Base-by-base conservation (phyloP, 2,329 filamentous ascomycete genomes). In the Apiospora hydei region DNA sequence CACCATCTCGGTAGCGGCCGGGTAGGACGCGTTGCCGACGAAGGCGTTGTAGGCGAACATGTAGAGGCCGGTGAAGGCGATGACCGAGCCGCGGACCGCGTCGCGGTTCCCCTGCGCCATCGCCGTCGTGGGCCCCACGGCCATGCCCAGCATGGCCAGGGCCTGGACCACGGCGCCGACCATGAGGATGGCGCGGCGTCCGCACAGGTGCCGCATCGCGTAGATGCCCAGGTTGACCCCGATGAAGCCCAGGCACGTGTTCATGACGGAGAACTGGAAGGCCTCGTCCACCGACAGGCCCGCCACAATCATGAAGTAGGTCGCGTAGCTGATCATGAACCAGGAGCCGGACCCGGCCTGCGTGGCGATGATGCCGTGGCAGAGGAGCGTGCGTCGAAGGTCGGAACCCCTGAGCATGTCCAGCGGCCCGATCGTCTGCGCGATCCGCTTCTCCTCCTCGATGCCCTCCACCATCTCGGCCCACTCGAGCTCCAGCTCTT, bases 261-360 rank as follows among this genome's bases (percentile, higher is more conserved):
- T 85, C 82, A 88, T 84, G 68, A 88, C 83, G 10, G 82, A 82
- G 76, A 83, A 88, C 66, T 84, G 81, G 77, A 88, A 88, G 0
- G 86, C 81, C 34, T 85, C 81, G 41, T 81, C 77, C 41, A 85
- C 81, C 5, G 76, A 74, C 43, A 83, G 74, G 1, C 84, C 84
- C 2, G 82, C 80, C 0, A 85, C 82, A 30, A 81, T 81, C 76
- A 85, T 80, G 76, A 85, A 88, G 76, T 87, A 88, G 3, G 86
- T 87, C 8, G 83, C 79, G 73, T 88, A 88, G 53, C 82, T 84
- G 73, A 87, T 87, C 61, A 86, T 77, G 75, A 87, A 88, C 84
- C 85, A 88, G 0, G 83, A 81, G 4, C 86, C 86, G 0, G 83
- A 80, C 0, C 81, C 83, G 0, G 82, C 82, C 72, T 86, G 84